A percentile compares a stretch with the other conserved stretches of the same genome.
These are phyloP conservation scores for Casuarina cunninghamiana DNA, from an alignment of 306 rosid species.

Conservation along the genomic window DNA sequence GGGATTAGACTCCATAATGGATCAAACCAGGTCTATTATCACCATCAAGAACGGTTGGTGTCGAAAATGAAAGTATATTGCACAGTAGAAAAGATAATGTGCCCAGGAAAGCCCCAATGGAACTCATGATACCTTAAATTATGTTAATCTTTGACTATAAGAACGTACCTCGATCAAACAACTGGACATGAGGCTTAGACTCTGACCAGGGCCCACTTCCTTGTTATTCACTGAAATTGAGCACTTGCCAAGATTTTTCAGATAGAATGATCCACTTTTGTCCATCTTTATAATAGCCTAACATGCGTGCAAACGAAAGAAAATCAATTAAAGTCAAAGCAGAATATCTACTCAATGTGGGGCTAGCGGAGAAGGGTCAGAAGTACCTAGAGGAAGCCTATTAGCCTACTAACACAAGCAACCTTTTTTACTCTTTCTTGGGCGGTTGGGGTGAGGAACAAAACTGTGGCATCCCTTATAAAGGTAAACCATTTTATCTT, in stretches of 20 bases:
- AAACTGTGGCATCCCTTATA: background rate
- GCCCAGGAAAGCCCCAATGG: background rate
- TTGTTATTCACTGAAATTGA: slow-evolving; percentile 67
- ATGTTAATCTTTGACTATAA: slow-evolving; percentile 5
- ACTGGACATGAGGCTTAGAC: slow-evolving; percentile 55
- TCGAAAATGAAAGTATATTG: background rate
- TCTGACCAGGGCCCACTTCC: slow-evolving; percentile 69
- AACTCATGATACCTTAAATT: background rate
- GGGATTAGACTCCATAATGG: too few relatives aligned
- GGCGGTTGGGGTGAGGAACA: background rate
- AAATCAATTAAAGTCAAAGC: background rate
- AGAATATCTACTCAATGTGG: background rate
- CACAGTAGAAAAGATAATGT: background rate
- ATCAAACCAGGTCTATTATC: background rate
- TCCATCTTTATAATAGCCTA: slow-evolving; percentile 87
- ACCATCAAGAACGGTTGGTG: background rate
- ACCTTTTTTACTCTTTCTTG: background rate
- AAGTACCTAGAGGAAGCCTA: background rate
- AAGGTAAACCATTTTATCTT: background rate
- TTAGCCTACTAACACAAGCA: background rate
- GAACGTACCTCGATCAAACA: slow-evolving; percentile 86
- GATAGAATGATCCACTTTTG: slow-evolving; percentile 65
- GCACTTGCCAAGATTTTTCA: slow-evolving; percentile 75
- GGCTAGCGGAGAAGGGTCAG: background rate
- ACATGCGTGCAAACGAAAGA: slow-evolving; percentile 13